These are phyloP conservation scores for Plectosphaerella sp. DNA, from an alignment of 2,329 filamentous ascomycete genomes.

Conservation along the genomic window DNA sequence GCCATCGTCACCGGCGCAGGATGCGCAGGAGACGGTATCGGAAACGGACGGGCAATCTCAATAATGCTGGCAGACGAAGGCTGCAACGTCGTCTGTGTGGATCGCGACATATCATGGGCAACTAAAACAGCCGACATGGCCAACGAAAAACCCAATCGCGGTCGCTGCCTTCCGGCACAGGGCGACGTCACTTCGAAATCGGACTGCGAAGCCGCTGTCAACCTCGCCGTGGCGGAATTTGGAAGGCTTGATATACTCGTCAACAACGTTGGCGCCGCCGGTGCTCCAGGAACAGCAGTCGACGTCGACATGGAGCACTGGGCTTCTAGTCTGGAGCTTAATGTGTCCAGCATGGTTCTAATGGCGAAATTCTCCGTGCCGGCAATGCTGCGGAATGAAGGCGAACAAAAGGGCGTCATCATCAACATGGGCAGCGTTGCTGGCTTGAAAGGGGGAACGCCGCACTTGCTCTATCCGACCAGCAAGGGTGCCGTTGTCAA, in stretches of 20 bases:
- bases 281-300: conserved; percentile 53
- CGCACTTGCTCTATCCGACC: conserved; percentile 33
- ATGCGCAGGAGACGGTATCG: conserved; percentile 50
- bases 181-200: conserved; percentile 50
- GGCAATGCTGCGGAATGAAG: conserved; percentile 35
- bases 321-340: conserved; percentile 46
- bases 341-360: conserved; percentile 13
- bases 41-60: conserved; percentile 54
- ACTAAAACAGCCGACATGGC: conserved; percentile 51
- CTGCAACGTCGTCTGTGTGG: conserved; percentile 54
- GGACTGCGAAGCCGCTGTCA: conserved; percentile 43
- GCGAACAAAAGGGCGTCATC: conserved; percentile 43
- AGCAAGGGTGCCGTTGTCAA: conserved; percentile 37
- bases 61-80: conserved; percentile 57
- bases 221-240: conserved; percentile 39
- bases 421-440: conserved; percentile 62
- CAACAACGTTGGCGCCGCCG: conserved; percentile 61
- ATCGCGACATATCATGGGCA: conserved; percentile 44
- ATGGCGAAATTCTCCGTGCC: conserved; percentile 12
- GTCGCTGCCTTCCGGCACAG: conserved; percentile 34
- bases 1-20: conserved; percentile 59
- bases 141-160: conserved; percentile 26
- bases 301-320: conserved; percentile 57
- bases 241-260: conserved; percentile 58
- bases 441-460: conserved; percentile 39